Evolutionary conservation across 2,329 filamentous ascomycete genomes (phyloP).

Genomic region (Xylogone sp.): DNA sequence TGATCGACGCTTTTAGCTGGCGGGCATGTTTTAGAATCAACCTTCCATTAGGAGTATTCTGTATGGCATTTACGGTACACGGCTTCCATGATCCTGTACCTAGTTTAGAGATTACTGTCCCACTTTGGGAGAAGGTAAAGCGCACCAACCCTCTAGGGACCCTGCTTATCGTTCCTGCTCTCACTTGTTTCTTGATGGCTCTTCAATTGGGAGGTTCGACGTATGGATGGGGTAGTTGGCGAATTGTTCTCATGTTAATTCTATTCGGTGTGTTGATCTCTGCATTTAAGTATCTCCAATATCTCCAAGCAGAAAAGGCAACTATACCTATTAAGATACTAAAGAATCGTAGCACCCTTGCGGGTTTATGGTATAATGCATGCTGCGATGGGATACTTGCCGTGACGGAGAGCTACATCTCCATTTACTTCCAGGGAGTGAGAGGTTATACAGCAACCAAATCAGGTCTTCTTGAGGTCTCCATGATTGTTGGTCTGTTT

Average conservation of each 20-base stretch:
- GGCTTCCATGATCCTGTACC: neutral
- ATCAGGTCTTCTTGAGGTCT: slow-evolving; percentile 29
- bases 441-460: slow-evolving; percentile 20
- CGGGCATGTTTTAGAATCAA: slow-evolving; percentile 35
- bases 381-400: slow-evolving; percentile 28
- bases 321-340: slow-evolving; percentile 36
- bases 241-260: slow-evolving; percentile 31
- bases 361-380: slow-evolving; percentile 26
- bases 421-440: slow-evolving; percentile 45
- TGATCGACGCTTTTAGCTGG: slow-evolving; percentile 30
- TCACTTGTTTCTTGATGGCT: slow-evolving; percentile 27
- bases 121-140: slow-evolving; percentile 35
- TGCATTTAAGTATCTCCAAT: slow-evolving; percentile 28
- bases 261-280: slow-evolving; percentile 24
- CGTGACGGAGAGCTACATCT: slow-evolving; percentile 45
- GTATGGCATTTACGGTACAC: slow-evolving; percentile 8
- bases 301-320: slow-evolving; percentile 33
- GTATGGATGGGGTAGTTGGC: slow-evolving; percentile 28
- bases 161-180: slow-evolving; percentile 27
- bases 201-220: slow-evolving; percentile 30
- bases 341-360: slow-evolving; percentile 30
- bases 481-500: slow-evolving; percentile 22
- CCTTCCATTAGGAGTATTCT: slow-evolving; percentile 28
- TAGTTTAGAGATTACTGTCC: slow-evolving; percentile 23
- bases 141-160: slow-evolving; percentile 32